Evolutionary conservation across 2,329 filamentous ascomycete species (phyloP).

Genomic region (Elsinoe australis): DNA sequence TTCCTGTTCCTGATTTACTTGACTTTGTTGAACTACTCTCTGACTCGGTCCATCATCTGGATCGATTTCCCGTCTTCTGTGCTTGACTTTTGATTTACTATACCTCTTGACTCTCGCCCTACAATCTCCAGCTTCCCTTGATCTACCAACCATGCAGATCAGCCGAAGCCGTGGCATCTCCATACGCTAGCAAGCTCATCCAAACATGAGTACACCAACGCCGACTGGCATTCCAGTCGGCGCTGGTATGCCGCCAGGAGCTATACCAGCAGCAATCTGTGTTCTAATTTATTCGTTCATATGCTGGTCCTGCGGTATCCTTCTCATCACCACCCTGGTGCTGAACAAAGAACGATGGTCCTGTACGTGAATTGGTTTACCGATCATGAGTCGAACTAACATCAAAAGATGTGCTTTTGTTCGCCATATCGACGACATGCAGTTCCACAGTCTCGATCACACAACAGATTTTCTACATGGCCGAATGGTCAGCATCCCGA

Average conservation of each 20-base stretch:
- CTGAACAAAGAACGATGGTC: conserved; percentile 20
- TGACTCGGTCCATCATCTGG: conserved; percentile 8
- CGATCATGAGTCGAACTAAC: neutral
- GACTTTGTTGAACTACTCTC: conserved; percentile 7
- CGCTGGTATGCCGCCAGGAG: conserved; percentile 10
- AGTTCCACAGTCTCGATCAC: conserved; percentile 18
- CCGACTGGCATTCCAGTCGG: conserved; percentile 10
- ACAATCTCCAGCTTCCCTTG: conserved; percentile 3
- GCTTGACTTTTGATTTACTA: neutral
- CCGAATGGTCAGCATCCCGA: conserved; percentile 18
- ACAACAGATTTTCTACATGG: conserved; percentile 20
- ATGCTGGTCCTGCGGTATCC: conserved; percentile 17
- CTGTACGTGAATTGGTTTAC: conserved; percentile 12
- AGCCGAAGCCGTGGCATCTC: neutral
- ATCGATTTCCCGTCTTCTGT: neutral
- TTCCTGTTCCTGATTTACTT: conserved; percentile 3
- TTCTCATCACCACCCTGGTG: conserved; percentile 18
- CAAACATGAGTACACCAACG: conserved; percentile 9
- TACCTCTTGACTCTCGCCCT: conserved; percentile 4
- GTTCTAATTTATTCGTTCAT: conserved; percentile 21
- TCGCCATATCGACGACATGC: conserved; percentile 19
- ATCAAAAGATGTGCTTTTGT: conserved; percentile 19
- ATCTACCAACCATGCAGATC: conserved; percentile 17
- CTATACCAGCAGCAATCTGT: conserved; percentile 19
- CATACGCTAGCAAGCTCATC: neutral